A percentile compares a stretch with the other conserved stretches of the same genome.
phyloP scores from a whole-genome alignment of 2,329 filamentous ascomycete genomes.

The Epichloe hybrida region DNA sequence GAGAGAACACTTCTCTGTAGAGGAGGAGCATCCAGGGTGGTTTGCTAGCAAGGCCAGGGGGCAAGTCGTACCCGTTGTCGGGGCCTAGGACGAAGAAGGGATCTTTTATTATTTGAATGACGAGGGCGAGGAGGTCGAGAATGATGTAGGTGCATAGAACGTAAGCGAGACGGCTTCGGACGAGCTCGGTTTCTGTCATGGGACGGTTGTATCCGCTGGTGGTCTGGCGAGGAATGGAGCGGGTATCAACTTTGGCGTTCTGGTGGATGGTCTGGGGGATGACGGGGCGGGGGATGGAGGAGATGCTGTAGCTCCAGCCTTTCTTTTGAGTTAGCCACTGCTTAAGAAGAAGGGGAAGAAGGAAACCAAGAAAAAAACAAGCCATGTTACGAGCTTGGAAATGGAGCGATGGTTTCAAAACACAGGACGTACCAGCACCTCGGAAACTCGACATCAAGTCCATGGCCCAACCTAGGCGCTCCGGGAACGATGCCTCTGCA shows the following conservation, averaged over 20 bases:
- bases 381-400: no score
- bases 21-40: constrained; percentile 33
- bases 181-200: constrained; percentile 28
- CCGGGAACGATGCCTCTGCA: constrained; percentile 29
- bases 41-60: constrained; percentile 29
- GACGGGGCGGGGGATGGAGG: constrained; percentile 33
- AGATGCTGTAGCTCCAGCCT: constrained; percentile 46
- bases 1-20: constrained; percentile 43
- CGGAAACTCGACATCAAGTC: constrained; percentile 43
- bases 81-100: constrained; percentile 57
- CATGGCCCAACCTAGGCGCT: constrained; percentile 40
- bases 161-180: constrained; percentile 29
- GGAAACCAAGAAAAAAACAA: neutral
- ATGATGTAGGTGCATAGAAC: constrained; percentile 48
- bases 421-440: constrained; percentile 32
- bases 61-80: constrained; percentile 20
- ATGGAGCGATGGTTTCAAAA: neutral
- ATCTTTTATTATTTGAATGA: constrained; percentile 58
- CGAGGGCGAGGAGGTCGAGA: constrained; percentile 54
- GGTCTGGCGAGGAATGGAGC: constrained; percentile 27
- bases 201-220: constrained; percentile 32
- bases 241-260: constrained; percentile 26
- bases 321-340: neutral
- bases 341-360: neutral
- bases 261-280: constrained; percentile 17